A percentile compares a stretch with the other conserved stretches of the same genome.
Conservation (phyloP, 805 yeast species). For the Metschnikowia continentalis region DNA sequence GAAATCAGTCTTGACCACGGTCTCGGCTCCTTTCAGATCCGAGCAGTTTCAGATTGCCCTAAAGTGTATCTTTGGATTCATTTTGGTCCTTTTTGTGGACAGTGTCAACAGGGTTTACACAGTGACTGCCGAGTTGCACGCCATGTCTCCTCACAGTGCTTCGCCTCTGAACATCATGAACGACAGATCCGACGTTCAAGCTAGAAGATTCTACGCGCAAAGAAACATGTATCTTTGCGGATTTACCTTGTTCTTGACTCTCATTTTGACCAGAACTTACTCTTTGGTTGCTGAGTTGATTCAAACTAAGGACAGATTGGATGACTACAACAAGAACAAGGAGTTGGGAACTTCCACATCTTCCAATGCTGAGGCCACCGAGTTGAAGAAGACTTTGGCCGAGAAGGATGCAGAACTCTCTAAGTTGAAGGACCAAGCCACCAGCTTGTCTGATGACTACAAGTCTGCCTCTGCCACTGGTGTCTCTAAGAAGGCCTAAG, state of each 20-base stretch:
- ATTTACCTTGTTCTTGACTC: conserved; percentile 83
- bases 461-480: conserved; percentile 29
- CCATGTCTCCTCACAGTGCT: conserved; percentile 21
- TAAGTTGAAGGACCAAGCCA: conserved; percentile 69
- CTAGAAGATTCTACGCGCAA: conserved; percentile 91
- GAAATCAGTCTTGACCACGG: conserved; percentile 57
- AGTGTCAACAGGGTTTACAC: conserved; percentile 78
- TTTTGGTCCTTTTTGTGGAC: conserved; percentile 79
- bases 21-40: conserved; percentile 66
- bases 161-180: conserved; percentile 24
- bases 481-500: not conserved
- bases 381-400: conserved; percentile 43
- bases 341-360: conserved; percentile 19
- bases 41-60: conserved; percentile 71
- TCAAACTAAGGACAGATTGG: conserved; percentile 57
- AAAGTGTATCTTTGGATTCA: conserved; percentile 79
- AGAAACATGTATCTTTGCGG: conserved; percentile 96
- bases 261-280: conserved; percentile 82
- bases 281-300: conserved; percentile 71
- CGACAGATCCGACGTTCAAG: conserved; percentile 80
- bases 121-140: conserved; percentile 58
- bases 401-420: conserved; percentile 63
- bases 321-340: conserved; percentile 26
- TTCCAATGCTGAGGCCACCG: conserved; percentile 35
- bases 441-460: conserved; percentile 60